These are phyloP conservation scores for Arthrobotrys sphaeroides DNA, from an alignment of 2,329 filamentous ascomycete genomes.

Conservation along the genomic window DNA sequence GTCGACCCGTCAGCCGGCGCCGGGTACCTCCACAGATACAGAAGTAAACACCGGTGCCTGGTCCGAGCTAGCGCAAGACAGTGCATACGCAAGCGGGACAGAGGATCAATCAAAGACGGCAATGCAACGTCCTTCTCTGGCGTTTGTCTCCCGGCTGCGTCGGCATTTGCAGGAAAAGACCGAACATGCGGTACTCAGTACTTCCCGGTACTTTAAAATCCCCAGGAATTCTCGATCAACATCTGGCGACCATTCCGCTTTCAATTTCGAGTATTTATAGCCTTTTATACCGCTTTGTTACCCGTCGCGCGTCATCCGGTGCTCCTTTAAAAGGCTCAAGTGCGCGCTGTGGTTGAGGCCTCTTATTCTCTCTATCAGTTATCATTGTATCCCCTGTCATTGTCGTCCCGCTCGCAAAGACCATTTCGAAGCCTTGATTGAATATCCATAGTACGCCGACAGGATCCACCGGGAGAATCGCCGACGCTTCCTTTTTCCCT, in stretches of 20 bases:
- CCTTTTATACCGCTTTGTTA: too few species aligned
- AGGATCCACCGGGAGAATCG: too few species aligned
- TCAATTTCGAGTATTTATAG: constrained; percentile 24
- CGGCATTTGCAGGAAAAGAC: constrained; percentile 20
- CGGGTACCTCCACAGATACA: background rate
- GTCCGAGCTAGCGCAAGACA: too few species aligned
- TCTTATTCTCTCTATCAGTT: background rate
- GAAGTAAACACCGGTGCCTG: too few species aligned
- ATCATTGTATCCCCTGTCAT: too few species aligned
- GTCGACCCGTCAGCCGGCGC: background rate
- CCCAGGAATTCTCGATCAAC: constrained; percentile 4
- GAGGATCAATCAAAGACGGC: too few species aligned
- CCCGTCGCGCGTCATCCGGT: constrained; percentile 13
- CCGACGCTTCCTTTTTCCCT: too few species aligned
- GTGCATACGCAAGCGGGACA: too few species aligned
- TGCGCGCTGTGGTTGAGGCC: background rate
- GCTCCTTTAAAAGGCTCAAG: constrained; percentile 2
- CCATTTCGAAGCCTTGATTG: too few species aligned
- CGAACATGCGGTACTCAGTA: constrained; percentile 4
- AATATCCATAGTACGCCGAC: too few species aligned
- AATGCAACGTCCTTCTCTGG: background rate
- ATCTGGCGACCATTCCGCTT: constrained; percentile 12
- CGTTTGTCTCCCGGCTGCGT: constrained; percentile 11
- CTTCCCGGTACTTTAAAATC: background rate
- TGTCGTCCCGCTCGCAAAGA: too few species aligned